These are phyloP conservation scores for Malassezia brasiliensis DNA, from an alignment of 1,284 basidiomycete species.

Conservation along the genomic window DNA sequence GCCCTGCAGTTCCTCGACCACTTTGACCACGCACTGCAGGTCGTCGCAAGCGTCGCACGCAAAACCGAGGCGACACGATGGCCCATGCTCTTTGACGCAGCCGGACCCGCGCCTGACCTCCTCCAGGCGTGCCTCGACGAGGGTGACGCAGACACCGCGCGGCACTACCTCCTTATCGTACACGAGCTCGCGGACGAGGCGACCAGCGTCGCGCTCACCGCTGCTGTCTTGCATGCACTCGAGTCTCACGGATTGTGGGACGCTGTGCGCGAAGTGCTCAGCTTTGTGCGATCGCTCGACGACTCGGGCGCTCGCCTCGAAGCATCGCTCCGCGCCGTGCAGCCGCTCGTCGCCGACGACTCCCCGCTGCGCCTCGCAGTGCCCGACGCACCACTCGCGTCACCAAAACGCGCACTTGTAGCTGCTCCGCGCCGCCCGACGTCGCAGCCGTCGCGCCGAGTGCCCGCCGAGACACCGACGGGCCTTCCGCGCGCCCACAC, in stretches of 20 bases:
- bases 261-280: slow-evolving; percentile 2
- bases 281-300: slow-evolving; percentile 6
- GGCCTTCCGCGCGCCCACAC: background rate
- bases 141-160: slow-evolving; percentile 74
- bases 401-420: background rate
- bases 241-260: background rate
- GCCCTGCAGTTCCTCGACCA: slow-evolving; percentile 87
- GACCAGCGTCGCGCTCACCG: slow-evolving; percentile 56
- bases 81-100: slow-evolving; percentile 75
- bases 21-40: slow-evolving; percentile 78
- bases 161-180: slow-evolving; percentile 81
- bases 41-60: slow-evolving; percentile 88
- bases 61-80: slow-evolving; percentile 93
- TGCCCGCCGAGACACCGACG: background rate
- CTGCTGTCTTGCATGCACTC: slow-evolving; percentile 1
- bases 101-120: slow-evolving; percentile 77
- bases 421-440: background rate
- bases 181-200: slow-evolving; percentile 85
- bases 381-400: background rate
- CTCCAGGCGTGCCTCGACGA: slow-evolving; percentile 76
- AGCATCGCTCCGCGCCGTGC: background rate
- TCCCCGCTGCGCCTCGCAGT: background rate
- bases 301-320: background rate
- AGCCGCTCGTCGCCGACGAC: background rate
- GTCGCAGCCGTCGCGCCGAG: background rate